Evolutionary conservation across 495 filamentous ascomycete genomes (phyloP), one percentile per base, ranked within the genome.

Genomic region (Tuber brumale): DNA sequence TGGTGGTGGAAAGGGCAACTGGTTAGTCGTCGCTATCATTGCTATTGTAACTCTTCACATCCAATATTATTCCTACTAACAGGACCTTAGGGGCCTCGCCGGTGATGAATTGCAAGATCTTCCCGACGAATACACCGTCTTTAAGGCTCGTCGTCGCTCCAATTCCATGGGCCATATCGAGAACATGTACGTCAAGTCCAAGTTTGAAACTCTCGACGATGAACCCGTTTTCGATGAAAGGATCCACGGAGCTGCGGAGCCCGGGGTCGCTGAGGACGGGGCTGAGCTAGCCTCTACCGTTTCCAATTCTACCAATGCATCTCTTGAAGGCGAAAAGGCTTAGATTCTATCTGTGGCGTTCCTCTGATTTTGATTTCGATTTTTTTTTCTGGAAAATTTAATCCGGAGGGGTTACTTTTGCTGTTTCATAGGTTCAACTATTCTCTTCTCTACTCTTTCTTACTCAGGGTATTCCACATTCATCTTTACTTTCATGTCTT

Each of bases 141-240:
- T 87, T 86, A 96, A 97, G 81, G 87, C 93, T 51, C 93, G 95
- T 77, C 95, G 95, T 84, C 94, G 92, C 80, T 95, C 93, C 83
- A 97, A 97, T 86, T 94, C 91, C 85, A 94, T 91, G 85, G 88
- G 89, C 74, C 87, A 91, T 76, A 89, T 88, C 27, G 84, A 85
- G 77, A 83, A 87, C 82, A 84, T 90, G 70, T 87, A 89, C 61
- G 87, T 96, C 84, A 91, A 92, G 86, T 94, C 92, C 84, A 97
- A 97, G 84, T 97, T 97, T 82, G 94, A 97, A 84, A 86, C 89
- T n/a, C 83, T 90, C 82, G 94, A 97, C 77, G 86, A 87, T 19
- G 94, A 96, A 82, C 94, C 94, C 74, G 91, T 94, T 75, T 97
- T 96, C 80, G 93, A 97, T 83, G 94, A 97, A 86, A 88, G 89